Conservation (phyloP, 2,329 filamentous ascomycete genomes). For the Colletotrichum lupini region DNA sequence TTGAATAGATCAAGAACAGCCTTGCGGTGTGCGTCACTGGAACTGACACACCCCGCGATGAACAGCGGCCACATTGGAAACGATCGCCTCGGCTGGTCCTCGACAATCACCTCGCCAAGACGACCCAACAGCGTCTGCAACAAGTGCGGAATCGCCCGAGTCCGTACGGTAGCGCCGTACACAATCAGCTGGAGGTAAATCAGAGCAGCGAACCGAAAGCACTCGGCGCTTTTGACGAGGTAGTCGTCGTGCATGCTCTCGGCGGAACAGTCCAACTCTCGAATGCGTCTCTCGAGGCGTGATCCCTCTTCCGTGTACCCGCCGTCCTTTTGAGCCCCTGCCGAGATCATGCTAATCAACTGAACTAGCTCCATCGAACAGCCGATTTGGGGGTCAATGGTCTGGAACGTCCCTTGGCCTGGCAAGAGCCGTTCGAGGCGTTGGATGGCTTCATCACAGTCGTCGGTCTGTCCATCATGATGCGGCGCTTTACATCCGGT, state of each 20-base stretch:
- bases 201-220: slow-evolving; percentile 9
- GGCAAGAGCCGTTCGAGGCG: no score
- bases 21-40: no score
- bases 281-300: background rate
- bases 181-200: slow-evolving; percentile 6
- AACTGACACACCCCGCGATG: no score
- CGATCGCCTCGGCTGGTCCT: no score
- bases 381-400: slow-evolving; percentile 2
- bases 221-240: slow-evolving; percentile 20
- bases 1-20: no score
- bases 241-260: background rate
- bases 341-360: background rate
- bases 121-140: no score
- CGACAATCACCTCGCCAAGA: no score
- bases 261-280: background rate
- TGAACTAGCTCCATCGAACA: slow-evolving; percentile 7
- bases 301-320: background rate
- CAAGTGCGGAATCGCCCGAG: no score
- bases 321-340: background rate
- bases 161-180: background rate
- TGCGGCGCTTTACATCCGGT: no score
- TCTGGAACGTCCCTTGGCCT: background rate
- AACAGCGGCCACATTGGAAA: no score
- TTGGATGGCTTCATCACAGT: no score
- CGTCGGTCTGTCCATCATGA: no score